These are phyloP conservation scores for Aspergillus incahuasiensis DNA, from an alignment of 495 filamentous ascomycete genomes.

Conservation along the genomic window DNA sequence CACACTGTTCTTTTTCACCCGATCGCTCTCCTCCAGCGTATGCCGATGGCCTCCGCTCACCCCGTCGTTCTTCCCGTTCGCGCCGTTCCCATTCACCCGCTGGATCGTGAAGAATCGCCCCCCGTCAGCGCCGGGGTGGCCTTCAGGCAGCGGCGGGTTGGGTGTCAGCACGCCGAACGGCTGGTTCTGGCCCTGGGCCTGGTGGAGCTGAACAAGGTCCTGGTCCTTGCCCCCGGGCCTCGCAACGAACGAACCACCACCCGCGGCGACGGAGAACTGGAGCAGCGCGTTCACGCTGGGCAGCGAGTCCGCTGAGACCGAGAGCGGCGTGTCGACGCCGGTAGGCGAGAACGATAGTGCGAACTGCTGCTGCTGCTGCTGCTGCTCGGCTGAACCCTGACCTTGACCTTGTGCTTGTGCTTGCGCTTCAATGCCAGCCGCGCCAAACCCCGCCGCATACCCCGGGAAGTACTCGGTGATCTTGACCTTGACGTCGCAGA, in stretches of 20 bases:
- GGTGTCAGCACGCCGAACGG: slow-evolving; percentile 42
- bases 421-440: slow-evolving; percentile 9
- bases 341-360: neutral
- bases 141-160: slow-evolving; percentile 28
- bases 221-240: neutral
- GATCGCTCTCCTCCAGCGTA: slow-evolving; percentile 71
- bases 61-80: slow-evolving; percentile 66
- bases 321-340: slow-evolving; percentile 14
- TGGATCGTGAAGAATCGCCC: slow-evolving; percentile 67
- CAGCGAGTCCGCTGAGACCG: slow-evolving; percentile 23
- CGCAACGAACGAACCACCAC: neutral
- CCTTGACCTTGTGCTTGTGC: too few relatives aligned
- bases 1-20: slow-evolving; percentile 81
- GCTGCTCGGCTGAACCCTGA: neutral
- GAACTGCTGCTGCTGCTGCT: neutral
- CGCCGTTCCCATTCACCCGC: slow-evolving; percentile 72
- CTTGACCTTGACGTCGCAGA: slow-evolving; percentile 91
- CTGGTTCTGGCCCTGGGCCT: slow-evolving; percentile 15
- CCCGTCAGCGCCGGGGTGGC: slow-evolving; percentile 44
- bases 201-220: too few relatives aligned
- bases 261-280: slow-evolving; percentile 10
- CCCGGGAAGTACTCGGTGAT: slow-evolving; percentile 77
- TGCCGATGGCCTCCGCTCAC: slow-evolving; percentile 68
- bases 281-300: slow-evolving; percentile 27
- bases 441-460: slow-evolving; percentile 17